Percentiles rank a stretch among this genome's conserved stretches.
These are phyloP conservation scores for Aspergillus tubingensis DNA, from an alignment of 2,329 filamentous ascomycete genomes.

Conservation along the genomic window DNA sequence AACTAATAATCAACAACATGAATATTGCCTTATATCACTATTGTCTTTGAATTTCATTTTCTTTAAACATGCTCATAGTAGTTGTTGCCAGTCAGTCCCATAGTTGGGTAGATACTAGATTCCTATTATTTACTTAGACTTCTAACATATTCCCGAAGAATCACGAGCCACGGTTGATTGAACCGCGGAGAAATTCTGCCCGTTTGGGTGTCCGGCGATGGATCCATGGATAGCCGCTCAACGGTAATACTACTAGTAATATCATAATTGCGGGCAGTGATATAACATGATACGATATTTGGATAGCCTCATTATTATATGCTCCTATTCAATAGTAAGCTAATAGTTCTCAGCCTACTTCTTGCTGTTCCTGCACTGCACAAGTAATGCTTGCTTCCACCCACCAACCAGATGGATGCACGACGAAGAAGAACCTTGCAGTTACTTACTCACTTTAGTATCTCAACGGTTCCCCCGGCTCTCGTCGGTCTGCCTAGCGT, in stretches of 20 bases:
- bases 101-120: not conserved
- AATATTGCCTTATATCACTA: not conserved
- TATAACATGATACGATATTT: not conserved
- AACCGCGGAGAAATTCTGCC: slow-evolving; percentile 5
- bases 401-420: not conserved
- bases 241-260: not conserved
- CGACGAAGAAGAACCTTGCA: not conserved
- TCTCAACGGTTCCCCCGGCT: not conserved
- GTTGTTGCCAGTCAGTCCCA: not conserved
- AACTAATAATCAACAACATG: too few species aligned
- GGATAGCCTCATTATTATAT: slow-evolving; percentile 1
- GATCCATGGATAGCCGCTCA: not conserved
- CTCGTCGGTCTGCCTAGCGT: not conserved
- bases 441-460: too few species aligned
- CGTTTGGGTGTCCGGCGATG: not conserved
- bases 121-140: not conserved
- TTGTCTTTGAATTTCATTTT: not conserved
- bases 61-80: not conserved
- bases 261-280: not conserved
- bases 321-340: not conserved
- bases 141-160: not conserved
- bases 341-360: not conserved
- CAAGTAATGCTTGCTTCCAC: not conserved
- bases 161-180: slow-evolving; percentile 6
- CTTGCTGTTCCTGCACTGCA: not conserved